Conservation (phyloP, 306 rosid genomes). For the Abrus pulchellus region DNA sequence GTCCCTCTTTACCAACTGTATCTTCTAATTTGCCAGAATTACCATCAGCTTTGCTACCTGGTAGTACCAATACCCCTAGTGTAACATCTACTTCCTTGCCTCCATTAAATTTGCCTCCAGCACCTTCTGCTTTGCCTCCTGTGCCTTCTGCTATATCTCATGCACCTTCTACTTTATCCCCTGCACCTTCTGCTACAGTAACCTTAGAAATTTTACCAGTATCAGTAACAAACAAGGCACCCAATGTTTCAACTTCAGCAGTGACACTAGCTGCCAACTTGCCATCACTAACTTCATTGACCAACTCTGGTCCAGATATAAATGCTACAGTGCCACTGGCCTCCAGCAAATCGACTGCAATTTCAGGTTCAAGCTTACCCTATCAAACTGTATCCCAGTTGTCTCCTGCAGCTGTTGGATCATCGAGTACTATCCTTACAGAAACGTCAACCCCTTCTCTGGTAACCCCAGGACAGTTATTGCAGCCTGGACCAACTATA, state of each 20-base stretch:
- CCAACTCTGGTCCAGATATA: constrained; percentile 61
- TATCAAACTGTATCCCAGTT: constrained; percentile 69
- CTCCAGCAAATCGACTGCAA: constrained; percentile 61
- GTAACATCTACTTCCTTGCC: constrained; percentile 57
- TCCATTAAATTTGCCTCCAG: constrained; percentile 47
- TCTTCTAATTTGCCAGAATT: constrained; percentile 73
- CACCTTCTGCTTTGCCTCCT: constrained; percentile 51
- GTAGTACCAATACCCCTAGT: constrained; percentile 55
- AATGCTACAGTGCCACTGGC: constrained; percentile 56
- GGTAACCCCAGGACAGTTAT: constrained; percentile 88
- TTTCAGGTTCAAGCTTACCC: constrained; percentile 64
- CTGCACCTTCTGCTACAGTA: constrained; percentile 54
- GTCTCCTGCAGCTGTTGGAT: constrained; percentile 61
- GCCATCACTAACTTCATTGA: constrained; percentile 63
- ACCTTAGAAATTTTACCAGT: constrained; percentile 67
- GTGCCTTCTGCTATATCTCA: constrained; percentile 52
- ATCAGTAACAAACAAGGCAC: constrained; percentile 63
- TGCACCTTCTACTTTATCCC: constrained; percentile 49
- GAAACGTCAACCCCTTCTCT: constrained; percentile 69
- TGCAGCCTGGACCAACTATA: constrained; percentile 69
- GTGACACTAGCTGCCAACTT: constrained; percentile 54
- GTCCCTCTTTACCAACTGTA: constrained; percentile 65
- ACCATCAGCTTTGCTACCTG: constrained; percentile 64
- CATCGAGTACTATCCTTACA: constrained; percentile 57
- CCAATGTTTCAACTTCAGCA: constrained; percentile 57